A percentile compares a stretch with the other conserved stretches of the same genome.
Evolutionary conservation across 768 basidiomycete species (phyloP).

Genomic region (Lactarius pseudohatsudake): DNA sequence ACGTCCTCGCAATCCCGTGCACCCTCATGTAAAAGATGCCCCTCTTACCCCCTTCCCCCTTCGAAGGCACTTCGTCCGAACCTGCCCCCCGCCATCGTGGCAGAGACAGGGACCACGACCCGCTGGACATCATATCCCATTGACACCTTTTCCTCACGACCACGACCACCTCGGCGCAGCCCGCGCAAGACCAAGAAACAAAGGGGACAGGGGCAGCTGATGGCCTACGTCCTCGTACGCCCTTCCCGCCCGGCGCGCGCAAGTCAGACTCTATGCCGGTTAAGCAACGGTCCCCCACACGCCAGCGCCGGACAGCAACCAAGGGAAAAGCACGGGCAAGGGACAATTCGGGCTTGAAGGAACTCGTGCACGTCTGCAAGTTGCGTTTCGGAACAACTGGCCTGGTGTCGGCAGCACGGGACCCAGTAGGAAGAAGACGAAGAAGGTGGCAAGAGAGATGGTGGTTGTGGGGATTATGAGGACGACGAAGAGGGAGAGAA

Average conservation of each 20-base stretch:
- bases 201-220: not conserved
- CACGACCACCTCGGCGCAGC: not conserved
- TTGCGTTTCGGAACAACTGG: conserved; percentile 7
- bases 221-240: not conserved
- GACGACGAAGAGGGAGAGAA: not conserved
- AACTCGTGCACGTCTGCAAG: conserved; percentile 14
- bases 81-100: not conserved
- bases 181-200: conserved; percentile 1
- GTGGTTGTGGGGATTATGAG: not conserved
- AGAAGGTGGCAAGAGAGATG: no score
- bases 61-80: not conserved
- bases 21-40: not conserved
- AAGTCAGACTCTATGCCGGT: conserved; percentile 10
- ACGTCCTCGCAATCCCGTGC: conserved; percentile 1
- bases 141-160: not conserved
- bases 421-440: no score
- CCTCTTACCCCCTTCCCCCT: conserved; percentile 12
- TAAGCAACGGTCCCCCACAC: not conserved
- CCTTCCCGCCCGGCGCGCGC: not conserved
- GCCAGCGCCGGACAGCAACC: not conserved
- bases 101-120: not conserved
- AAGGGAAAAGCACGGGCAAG: not conserved
- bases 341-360: conserved; percentile 4
- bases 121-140: conserved; percentile 14
- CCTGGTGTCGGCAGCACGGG: not conserved